Conservation (phyloP, 2,329 filamentous ascomycete species). For the Orbilia quercus region DNA sequence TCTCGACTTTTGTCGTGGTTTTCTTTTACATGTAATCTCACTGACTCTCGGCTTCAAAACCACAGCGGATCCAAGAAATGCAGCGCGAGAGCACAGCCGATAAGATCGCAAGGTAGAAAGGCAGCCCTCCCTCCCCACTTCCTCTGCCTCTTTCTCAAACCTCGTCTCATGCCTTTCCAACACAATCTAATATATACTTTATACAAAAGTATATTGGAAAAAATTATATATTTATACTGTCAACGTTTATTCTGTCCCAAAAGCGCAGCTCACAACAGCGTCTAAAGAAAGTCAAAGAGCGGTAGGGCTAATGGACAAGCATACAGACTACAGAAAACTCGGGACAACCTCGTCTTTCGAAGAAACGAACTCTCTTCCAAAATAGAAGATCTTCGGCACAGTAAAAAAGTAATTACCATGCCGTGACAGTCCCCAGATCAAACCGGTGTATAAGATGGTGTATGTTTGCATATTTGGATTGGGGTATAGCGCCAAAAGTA, state of each 20-base stretch:
- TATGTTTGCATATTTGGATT: conserved; percentile 1
- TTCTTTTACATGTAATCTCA: not conserved
- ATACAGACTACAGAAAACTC: conserved; percentile 20
- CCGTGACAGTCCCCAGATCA: too few species aligned
- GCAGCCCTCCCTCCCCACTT: not conserved
- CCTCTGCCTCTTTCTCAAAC: too few species aligned
- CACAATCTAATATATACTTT: too few species aligned
- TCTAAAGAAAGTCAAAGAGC: not conserved
- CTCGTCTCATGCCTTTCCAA: too few species aligned
- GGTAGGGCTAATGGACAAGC: not conserved
- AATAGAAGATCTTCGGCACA: conserved; percentile 14
- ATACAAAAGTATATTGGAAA: too few species aligned
- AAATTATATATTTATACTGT: too few species aligned
- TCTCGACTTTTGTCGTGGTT: not conserved
- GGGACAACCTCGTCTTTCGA: conserved; percentile 27
- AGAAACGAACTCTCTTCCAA: conserved; percentile 45
- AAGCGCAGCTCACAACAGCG: too few species aligned
- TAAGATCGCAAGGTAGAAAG: conserved; percentile 13
- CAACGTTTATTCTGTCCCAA: too few species aligned
- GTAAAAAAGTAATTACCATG: not conserved
- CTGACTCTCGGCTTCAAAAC: too few species aligned
- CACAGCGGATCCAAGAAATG: conserved; percentile 7
- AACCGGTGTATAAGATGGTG: too few species aligned
- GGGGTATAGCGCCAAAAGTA: not conserved
- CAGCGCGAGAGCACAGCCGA: conserved; percentile 8